Conservation (phyloP, 768 basidiomycete genomes). For the Pleurotus pulmonarius region DNA sequence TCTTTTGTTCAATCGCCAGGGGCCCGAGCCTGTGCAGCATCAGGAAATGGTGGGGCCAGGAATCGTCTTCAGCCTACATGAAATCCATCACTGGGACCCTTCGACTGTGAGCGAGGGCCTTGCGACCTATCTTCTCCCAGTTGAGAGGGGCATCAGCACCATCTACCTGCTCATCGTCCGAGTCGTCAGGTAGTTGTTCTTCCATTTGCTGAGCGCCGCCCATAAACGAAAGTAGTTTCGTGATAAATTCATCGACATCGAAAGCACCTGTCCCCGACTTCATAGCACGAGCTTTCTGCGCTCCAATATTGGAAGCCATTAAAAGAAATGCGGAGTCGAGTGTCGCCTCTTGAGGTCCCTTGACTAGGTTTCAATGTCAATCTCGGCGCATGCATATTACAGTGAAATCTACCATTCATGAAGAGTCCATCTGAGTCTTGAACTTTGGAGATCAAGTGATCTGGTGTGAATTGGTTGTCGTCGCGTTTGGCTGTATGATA, state of each 20-base stretch:
- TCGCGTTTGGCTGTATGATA: slow-evolving; percentile 27
- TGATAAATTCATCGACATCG: slow-evolving; percentile 88
- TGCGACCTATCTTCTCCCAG: slow-evolving; percentile 86
- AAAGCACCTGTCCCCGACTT: slow-evolving; percentile 86
- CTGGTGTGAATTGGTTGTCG: slow-evolving; percentile 25
- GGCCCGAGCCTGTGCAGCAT: slow-evolving; percentile 79
- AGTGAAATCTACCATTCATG: slow-evolving; percentile 44
- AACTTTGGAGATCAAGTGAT: slow-evolving; percentile 53
- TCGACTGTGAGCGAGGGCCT: slow-evolving; percentile 75
- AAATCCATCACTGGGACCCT: slow-evolving; percentile 82
- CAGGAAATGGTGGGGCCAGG: background rate
- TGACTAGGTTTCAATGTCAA: slow-evolving; percentile 40
- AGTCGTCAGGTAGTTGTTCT: slow-evolving; percentile 39
- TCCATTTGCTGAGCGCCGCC: slow-evolving; percentile 56
- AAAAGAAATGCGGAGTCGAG: slow-evolving; percentile 84
- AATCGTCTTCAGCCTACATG: slow-evolving; percentile 54
- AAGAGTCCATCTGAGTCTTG: slow-evolving; percentile 60
- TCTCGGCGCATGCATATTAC: too few species aligned
- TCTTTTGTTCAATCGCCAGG: slow-evolving; percentile 81
- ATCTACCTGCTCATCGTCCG: slow-evolving; percentile 49
- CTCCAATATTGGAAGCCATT: slow-evolving; percentile 72
- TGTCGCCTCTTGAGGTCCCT: slow-evolving; percentile 83
- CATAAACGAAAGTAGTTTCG: slow-evolving; percentile 72
- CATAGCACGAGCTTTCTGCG: slow-evolving; percentile 87
- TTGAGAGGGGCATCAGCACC: slow-evolving; percentile 49